Evolutionary conservation across 2,329 filamentous ascomycete genomes (phyloP), one percentile per base, ranked within the genome.

Genomic region (Neonectria coccinea): DNA sequence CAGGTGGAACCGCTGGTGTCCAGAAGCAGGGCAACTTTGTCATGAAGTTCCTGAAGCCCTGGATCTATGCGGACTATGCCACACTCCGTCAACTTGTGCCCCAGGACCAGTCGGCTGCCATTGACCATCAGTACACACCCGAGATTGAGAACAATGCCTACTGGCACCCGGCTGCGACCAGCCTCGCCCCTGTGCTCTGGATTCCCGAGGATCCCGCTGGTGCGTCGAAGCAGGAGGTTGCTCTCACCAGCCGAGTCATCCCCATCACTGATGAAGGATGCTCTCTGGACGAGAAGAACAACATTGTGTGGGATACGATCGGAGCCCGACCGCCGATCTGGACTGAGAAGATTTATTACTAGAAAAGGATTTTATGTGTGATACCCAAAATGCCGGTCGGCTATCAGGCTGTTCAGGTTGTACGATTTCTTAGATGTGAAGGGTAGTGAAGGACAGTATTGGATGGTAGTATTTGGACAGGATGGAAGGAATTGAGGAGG

Each of bases 251-350:
- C 69, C 86, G 86, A 68, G 85, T 92, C 25, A 89, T 92, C 45
- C 84, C 86, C 5, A 92, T 92, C 70, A 90, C 89, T 0, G 92
- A 96, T 71, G 88, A 91, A 65, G 91, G 90, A 6, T 90, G 90
- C 14, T 86, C 81, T 66, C 77, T 96, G 61, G 85, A 92, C 68
- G 89, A 91, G 71, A 91, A 93, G 80, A 81, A 81, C 68, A 76
- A 79, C 25, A 74, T 83, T 11, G 68, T 74, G 25, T 83, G 81
- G 81, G 81, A 82, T 50, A 75, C 76, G 1, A 78, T 80, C 65
- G 76, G 72, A 20, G 80, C 81, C 16, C 77, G 81, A 62, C 81
- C 81, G 53, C 81, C 81, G 2, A 81, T 83, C 56, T 82, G 80
- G 77, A 76, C 73, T 8, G 81, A 83, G 73, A 83, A 83, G 78